These are phyloP conservation scores for Phytophthora multivora DNA, from an alignment of 352 stramenopile species.

Conservation along the genomic window DNA sequence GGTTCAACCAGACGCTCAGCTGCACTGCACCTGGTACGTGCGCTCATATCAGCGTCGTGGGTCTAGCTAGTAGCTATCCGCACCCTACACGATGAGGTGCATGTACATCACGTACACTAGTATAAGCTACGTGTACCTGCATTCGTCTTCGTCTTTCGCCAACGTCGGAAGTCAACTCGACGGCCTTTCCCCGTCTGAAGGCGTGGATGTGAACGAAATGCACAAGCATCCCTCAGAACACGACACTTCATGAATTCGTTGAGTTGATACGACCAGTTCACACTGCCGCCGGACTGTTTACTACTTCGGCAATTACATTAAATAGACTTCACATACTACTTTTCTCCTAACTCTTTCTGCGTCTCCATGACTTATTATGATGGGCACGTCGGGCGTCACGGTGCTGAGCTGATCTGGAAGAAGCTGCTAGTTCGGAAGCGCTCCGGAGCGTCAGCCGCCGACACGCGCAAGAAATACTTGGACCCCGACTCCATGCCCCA, in stretches of 20 bases:
- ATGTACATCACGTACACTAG: no score
- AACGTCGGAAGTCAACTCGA: neutral
- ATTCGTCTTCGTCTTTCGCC: neutral
- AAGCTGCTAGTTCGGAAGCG: conserved; percentile 69
- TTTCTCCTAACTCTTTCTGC: conserved; percentile 17
- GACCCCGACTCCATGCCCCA: conserved; percentile 82
- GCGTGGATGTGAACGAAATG: neutral
- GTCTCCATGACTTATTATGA: neutral
- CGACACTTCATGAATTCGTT: neutral
- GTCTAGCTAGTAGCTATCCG: no score
- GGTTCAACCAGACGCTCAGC: conserved; percentile 8
- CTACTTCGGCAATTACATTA: conserved; percentile 22
- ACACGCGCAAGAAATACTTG: conserved; percentile 82
- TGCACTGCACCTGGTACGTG: conserved; percentile 5
- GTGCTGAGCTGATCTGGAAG: conserved; percentile 71
- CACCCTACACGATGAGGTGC: no score
- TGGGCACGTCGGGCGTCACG: conserved; percentile 14
- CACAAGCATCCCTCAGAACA: neutral
- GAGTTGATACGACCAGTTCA: conserved; percentile 2
- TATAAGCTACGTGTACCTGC: no score
- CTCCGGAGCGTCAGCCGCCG: conserved; percentile 36
- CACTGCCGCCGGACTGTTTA: neutral
- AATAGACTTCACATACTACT: conserved; percentile 36
- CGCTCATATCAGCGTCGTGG: conserved; percentile 22
- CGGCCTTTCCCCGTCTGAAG: neutral